Percentiles rank a stretch among this genome's conserved stretches.
phyloP scores from a whole-genome alignment of 495 filamentous ascomycete genomes.

The Parathielavia appendiculata region DNA sequence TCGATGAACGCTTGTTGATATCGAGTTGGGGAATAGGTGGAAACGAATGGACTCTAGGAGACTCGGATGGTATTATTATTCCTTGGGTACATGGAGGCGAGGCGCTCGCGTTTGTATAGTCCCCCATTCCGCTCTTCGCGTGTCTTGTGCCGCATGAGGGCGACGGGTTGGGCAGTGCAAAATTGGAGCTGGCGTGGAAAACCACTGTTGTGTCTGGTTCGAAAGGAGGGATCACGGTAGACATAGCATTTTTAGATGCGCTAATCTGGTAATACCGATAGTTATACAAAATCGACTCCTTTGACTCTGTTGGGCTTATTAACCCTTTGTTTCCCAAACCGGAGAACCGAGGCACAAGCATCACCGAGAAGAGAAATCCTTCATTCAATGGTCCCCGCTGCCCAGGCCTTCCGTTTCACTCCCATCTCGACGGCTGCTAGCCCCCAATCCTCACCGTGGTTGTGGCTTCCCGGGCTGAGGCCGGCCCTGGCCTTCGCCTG shows the following conservation, averaged over 20 bases:
- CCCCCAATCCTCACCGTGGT: constrained; percentile 91
- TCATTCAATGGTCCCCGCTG: constrained; percentile 54
- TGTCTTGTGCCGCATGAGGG: not conserved
- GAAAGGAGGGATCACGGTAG: constrained; percentile 32
- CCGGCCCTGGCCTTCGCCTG: constrained; percentile 87
- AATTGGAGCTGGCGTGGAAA: not conserved
- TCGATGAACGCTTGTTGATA: not conserved
- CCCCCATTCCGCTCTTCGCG: not conserved
- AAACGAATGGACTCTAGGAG: not conserved
- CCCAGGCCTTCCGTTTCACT: constrained; percentile 63
- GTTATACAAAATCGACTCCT: constrained; percentile 7
- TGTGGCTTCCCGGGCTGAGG: constrained; percentile 58
- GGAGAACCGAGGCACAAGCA: not conserved
- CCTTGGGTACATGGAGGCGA: not conserved
- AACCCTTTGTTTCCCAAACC: not conserved
- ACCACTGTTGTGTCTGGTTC: constrained; percentile 3
- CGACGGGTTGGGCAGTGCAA: not conserved
- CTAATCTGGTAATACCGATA: constrained; percentile 37
- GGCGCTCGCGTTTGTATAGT: constrained; percentile 8
- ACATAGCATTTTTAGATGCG: constrained; percentile 30
- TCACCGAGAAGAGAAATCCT: not conserved
- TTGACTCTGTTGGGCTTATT: not conserved
- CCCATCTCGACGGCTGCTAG: constrained; percentile 67
- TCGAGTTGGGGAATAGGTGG: not conserved
- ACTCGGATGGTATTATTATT: not conserved